phyloP scores from a whole-genome alignment of 2,329 filamentous ascomycete genomes.

The Zymoseptoria tritici region DNA sequence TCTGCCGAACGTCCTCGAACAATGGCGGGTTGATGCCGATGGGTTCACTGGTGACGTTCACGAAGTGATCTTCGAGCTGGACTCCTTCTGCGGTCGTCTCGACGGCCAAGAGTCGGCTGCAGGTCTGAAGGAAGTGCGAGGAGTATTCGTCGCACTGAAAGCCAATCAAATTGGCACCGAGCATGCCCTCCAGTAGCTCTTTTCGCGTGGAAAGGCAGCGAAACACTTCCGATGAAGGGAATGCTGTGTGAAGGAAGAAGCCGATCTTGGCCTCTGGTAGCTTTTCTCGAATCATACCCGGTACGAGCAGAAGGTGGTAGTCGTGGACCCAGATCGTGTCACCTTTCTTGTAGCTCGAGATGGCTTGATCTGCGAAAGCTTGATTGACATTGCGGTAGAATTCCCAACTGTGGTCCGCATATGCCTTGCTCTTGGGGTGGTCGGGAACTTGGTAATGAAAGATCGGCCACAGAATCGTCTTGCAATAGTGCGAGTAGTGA shows the following conservation, averaged over 20 bases:
- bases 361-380: conserved; percentile 82
- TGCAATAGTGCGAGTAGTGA: conserved; percentile 94
- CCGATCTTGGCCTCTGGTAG: conserved; percentile 90
- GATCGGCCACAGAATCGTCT: conserved; percentile 94
- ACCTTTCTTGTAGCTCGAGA: conserved; percentile 86
- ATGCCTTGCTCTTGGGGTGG: conserved; percentile 96
- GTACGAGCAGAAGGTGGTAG: conserved; percentile 86
- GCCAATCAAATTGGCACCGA: conserved; percentile 84
- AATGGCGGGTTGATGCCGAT: conserved; percentile 86
- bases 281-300: conserved; percentile 81
- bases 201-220: conserved; percentile 81
- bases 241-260: conserved; percentile 91
- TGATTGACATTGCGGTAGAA: conserved; percentile 83
- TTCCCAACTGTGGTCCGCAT: conserved; percentile 87
- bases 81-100: conserved; percentile 84
- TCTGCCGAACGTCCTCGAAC: conserved; percentile 50
- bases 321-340: conserved; percentile 95
- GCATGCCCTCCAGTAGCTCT: conserved; percentile 81
- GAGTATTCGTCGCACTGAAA: conserved; percentile 94
- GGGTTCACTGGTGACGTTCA: conserved; percentile 75
- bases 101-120: conserved; percentile 81
- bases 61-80: conserved; percentile 85
- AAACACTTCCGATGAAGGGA: conserved; percentile 94
- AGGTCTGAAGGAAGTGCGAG: conserved; percentile 90
- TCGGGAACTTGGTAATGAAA: conserved; percentile 98